Conservation (phyloP, 176 grass and related monocot species). For the Thalia dealbata region DNA sequence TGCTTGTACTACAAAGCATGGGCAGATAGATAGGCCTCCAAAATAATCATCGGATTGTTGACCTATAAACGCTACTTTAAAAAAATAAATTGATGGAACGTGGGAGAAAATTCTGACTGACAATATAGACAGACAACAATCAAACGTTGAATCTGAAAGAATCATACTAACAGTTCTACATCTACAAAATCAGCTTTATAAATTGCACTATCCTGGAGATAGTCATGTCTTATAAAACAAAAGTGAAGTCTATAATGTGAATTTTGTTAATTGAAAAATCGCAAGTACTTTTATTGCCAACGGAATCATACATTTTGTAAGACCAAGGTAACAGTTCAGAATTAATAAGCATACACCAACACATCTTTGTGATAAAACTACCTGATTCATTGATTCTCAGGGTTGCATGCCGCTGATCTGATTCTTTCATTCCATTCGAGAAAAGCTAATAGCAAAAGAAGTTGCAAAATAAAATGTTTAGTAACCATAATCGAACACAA, state of each 20-base stretch:
- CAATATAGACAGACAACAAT: background rate
- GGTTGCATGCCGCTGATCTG: conserved; percentile 75
- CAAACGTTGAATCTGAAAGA: background rate
- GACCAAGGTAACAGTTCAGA: background rate
- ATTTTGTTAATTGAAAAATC: background rate
- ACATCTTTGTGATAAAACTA: conserved; percentile 20
- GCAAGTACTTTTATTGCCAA: background rate
- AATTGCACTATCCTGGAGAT: background rate
- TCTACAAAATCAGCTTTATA: background rate
- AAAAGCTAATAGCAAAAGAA: conserved; percentile 57
- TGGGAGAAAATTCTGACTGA: background rate
- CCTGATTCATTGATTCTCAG: conserved; percentile 82
- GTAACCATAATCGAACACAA: conserved; percentile 2
- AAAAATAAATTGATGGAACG: background rate
- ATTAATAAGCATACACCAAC: background rate
- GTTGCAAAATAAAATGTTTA: conserved; percentile 3
- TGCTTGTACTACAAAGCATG: background rate
- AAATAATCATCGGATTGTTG: background rate
- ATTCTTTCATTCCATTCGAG: conserved; percentile 99
- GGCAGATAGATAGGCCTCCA: background rate
- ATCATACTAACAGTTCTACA: background rate
- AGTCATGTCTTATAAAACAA: background rate
- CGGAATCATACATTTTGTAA: background rate
- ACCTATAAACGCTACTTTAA: background rate
- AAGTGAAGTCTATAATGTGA: background rate